A percentile compares a stretch with the other conserved stretches of the same genome.
These are phyloP conservation scores for Mycena vitilis DNA, from an alignment of 768 basidiomycete genomes.

Conservation along the genomic window DNA sequence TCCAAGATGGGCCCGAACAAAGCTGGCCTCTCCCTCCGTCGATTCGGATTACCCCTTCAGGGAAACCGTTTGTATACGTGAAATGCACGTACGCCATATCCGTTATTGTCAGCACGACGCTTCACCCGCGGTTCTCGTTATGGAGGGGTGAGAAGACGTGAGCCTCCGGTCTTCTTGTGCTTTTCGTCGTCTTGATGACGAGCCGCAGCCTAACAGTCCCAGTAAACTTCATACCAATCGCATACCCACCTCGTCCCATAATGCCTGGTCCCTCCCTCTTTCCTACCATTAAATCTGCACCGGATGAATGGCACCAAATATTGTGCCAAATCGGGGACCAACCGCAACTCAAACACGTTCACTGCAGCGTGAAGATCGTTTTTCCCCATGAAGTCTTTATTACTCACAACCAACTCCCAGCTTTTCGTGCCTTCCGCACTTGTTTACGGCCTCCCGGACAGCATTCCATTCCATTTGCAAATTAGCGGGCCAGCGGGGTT, in stretches of 20 bases:
- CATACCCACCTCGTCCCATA: slow-evolving; percentile 51
- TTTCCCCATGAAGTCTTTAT: neutral
- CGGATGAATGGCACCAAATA: slow-evolving; percentile 59
- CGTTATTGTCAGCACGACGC: slow-evolving; percentile 22
- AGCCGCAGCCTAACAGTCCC: slow-evolving; percentile 47
- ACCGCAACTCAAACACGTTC: slow-evolving; percentile 41
- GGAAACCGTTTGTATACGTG: slow-evolving; percentile 17
- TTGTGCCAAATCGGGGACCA: slow-evolving; percentile 39
- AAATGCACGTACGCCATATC: slow-evolving; percentile 26
- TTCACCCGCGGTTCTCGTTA: slow-evolving; percentile 24
- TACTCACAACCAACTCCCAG: slow-evolving; percentile 40
- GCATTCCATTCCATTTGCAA: slow-evolving; percentile 59
- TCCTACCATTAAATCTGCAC: slow-evolving; percentile 53
- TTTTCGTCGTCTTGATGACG: neutral
- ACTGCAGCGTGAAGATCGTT: slow-evolving; percentile 50
- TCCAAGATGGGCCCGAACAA: slow-evolving; percentile 15
- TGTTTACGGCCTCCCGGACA: slow-evolving; percentile 51
- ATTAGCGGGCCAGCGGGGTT: slow-evolving; percentile 48
- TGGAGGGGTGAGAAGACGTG: slow-evolving; percentile 28
- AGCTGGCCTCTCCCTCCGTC: slow-evolving; percentile 27
- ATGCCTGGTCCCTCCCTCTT: slow-evolving; percentile 50
- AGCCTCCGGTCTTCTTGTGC: neutral
- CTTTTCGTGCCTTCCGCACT: slow-evolving; percentile 55
- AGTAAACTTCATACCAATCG: slow-evolving; percentile 49
- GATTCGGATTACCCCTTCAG: slow-evolving; percentile 19